These are phyloP conservation scores for Suhomyces vadensis DNA, from an alignment of 805 yeast genomes.

Conservation along the genomic window DNA sequence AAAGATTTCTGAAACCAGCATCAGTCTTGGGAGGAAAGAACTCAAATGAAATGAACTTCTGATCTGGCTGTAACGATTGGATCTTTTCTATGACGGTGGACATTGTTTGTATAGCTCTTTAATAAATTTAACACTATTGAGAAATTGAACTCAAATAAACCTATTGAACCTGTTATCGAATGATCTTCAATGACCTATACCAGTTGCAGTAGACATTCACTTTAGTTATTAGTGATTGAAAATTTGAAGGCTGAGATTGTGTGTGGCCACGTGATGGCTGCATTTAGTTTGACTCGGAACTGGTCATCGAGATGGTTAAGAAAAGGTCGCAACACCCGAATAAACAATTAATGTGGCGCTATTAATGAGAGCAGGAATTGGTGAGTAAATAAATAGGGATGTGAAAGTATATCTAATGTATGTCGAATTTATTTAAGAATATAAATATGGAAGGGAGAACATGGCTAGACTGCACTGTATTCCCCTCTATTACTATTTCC, in stretches of 20 bases:
- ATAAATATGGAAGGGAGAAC: too few relatives aligned
- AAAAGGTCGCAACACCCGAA: background rate
- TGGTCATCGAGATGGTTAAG: background rate
- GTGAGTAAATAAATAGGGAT: too few relatives aligned
- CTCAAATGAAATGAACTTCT: constrained; percentile 80
- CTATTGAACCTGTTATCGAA: too few relatives aligned
- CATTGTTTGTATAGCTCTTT: too few relatives aligned
- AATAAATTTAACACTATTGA: too few relatives aligned
- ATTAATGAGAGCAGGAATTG: too few relatives aligned
- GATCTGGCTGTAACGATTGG: constrained; percentile 46
- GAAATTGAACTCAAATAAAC: too few relatives aligned
- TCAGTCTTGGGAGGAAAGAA: constrained; percentile 98
- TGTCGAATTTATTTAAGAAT: too few relatives aligned
- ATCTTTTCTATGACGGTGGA: constrained; percentile 53
- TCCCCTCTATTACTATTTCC: constrained; percentile 73
- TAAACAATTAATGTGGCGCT: too few relatives aligned
- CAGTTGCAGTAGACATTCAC: background rate
- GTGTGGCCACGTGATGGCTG: constrained; percentile 6
- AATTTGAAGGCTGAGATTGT: background rate
- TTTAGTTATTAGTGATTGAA: background rate
- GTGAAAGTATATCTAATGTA: too few relatives aligned
- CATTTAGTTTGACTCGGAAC: background rate
- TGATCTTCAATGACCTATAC: background rate
- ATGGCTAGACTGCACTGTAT: constrained; percentile 91
- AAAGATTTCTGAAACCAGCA: constrained; percentile 77